Evolutionary conservation across 768 basidiomycete genomes (phyloP).

Genomic region (Guyanaporus albipodus): DNA sequence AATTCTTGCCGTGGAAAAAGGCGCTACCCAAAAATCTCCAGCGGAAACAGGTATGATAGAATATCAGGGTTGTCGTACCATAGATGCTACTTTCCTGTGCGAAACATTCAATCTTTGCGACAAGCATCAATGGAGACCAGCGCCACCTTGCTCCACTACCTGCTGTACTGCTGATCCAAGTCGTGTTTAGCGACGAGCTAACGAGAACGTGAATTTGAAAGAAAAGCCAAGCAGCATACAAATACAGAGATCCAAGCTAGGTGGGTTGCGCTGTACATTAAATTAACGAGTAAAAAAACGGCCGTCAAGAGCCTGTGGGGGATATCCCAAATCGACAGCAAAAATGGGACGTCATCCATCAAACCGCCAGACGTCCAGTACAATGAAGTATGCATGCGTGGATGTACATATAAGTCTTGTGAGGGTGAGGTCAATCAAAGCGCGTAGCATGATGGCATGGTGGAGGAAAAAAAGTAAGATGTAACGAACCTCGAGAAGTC

Average conservation of each 20-base stretch:
- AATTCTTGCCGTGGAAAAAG: slow-evolving; percentile 82
- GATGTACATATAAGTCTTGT: slow-evolving; percentile 4
- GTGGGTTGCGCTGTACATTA: slow-evolving; percentile 14
- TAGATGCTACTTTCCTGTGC: background rate
- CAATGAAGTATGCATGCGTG: slow-evolving; percentile 13
- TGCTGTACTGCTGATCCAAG: slow-evolving; percentile 1
- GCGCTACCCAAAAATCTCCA: slow-evolving; percentile 75
- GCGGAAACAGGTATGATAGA: slow-evolving; percentile 57
- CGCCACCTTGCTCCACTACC: too few relatives aligned
- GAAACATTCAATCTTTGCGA: too few relatives aligned
- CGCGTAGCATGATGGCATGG: background rate
- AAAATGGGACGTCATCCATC: background rate
- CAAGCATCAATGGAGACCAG: too few relatives aligned
- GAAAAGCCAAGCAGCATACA: slow-evolving; percentile 4
- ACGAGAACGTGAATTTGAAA: background rate
- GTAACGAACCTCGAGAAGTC: background rate
- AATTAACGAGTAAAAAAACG: slow-evolving; percentile 15
- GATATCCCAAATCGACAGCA: slow-evolving; percentile 1
- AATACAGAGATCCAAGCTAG: slow-evolving; percentile 20
- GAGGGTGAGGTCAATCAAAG: background rate
- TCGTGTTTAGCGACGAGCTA: slow-evolving; percentile 1
- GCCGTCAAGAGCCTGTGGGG: background rate
- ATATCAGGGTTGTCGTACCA: background rate
- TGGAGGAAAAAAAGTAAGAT: too few relatives aligned
- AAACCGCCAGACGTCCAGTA: slow-evolving; percentile 4